Conservation (phyloP, 306 rosid species). For the Arachis stenosperma region DNA sequence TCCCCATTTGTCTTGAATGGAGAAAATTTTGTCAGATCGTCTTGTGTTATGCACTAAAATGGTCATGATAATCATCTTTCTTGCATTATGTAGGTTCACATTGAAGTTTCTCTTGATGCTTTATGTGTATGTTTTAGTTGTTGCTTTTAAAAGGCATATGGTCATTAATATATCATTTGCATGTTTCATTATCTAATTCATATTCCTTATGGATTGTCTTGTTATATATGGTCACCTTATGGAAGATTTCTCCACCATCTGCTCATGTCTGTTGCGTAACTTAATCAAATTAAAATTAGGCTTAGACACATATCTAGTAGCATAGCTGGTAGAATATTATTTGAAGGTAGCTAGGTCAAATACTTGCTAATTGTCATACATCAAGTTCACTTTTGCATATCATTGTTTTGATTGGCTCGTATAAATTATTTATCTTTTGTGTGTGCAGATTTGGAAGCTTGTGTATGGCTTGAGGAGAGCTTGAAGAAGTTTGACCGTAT, state of each 20-base stretch:
- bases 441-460: slow-evolving; percentile 67
- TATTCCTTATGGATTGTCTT: not conserved
- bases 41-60: slow-evolving; percentile 8
- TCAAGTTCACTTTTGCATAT: slow-evolving; percentile 6
- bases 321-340: not conserved
- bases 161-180: not conserved
- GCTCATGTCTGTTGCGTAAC: not conserved
- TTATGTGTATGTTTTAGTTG: not conserved
- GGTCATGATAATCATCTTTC: not conserved
- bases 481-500: slow-evolving; percentile 93
- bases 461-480: slow-evolving; percentile 97
- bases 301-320: not conserved
- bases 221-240: not conserved
- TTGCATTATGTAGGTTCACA: not conserved
- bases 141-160: not conserved
- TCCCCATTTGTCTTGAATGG: not conserved
- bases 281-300: not conserved
- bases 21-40: not conserved
- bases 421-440: not conserved
- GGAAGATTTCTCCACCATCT: not conserved
- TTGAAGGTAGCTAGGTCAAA: not conserved
- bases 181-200: not conserved
- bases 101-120: slow-evolving; percentile 4
- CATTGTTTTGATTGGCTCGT: not conserved
- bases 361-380: not conserved